A percentile compares a stretch with the other conserved stretches of the same genome.
Evolutionary conservation across 352 stramenopile species (phyloP).

Genomic region (Pythium inflatum): DNA sequence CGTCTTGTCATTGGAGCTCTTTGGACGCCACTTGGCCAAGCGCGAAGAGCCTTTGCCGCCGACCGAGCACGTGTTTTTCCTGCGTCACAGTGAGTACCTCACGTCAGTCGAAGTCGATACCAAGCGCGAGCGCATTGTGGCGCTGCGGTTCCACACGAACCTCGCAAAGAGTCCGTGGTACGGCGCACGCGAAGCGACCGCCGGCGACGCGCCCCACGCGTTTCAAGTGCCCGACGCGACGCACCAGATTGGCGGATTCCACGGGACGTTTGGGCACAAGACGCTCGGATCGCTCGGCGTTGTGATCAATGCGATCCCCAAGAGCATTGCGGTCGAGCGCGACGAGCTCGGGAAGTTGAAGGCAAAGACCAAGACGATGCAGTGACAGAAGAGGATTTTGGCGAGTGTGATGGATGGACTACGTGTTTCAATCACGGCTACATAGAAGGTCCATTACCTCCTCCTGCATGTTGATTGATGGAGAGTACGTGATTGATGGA

Average conservation of each 20-base stretch:
- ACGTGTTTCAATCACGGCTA: too few species aligned
- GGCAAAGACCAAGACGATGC: slow-evolving; percentile 2
- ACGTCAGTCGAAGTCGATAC: slow-evolving; percentile 30
- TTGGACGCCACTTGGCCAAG: slow-evolving; percentile 29
- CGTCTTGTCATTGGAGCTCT: slow-evolving; percentile 31
- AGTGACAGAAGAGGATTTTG: not conserved
- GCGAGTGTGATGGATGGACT: too few species aligned
- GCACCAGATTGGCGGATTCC: slow-evolving; percentile 31
- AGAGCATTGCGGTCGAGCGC: not conserved
- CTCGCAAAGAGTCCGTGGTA: slow-evolving; percentile 39
- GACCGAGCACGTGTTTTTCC: slow-evolving; percentile 36
- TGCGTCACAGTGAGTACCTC: slow-evolving; percentile 35
- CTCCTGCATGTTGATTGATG: too few species aligned
- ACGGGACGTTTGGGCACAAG: slow-evolving; percentile 26
- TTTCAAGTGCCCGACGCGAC: slow-evolving; percentile 10
- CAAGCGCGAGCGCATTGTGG: slow-evolving; percentile 20
- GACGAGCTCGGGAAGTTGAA: not conserved
- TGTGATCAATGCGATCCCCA: slow-evolving; percentile 19
- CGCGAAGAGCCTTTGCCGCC: slow-evolving; percentile 28
- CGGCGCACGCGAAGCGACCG: slow-evolving; percentile 1
- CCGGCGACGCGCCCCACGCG: not conserved
- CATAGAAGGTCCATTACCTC: too few species aligned
- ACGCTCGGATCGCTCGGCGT: slow-evolving; percentile 25
- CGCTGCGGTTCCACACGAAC: slow-evolving; percentile 41
- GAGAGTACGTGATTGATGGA: too few species aligned